Evolutionary conservation across 179 eudicot species (phyloP).

Genomic region (Beta macrorhiza): DNA sequence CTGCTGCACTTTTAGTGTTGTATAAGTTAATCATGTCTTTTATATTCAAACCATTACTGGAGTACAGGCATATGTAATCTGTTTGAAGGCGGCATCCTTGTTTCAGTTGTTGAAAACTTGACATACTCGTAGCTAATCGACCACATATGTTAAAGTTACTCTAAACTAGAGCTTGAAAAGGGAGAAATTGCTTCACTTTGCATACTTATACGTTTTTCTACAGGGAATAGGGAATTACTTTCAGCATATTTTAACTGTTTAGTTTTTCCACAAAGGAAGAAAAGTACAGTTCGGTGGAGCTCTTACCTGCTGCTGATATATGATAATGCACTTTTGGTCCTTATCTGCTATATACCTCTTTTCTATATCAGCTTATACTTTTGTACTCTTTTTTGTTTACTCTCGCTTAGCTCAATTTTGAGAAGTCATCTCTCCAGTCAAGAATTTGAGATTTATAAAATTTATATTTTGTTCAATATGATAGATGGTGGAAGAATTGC

Average conservation of each 20-base stretch:
- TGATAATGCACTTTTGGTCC: not conserved
- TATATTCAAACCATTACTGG: not conserved
- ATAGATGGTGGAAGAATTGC: not conserved
- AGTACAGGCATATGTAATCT: not conserved
- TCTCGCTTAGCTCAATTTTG: not conserved
- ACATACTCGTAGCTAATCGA: not conserved
- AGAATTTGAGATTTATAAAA: not conserved
- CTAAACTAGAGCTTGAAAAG: not conserved
- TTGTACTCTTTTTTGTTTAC: not conserved
- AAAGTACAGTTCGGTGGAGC: not conserved
- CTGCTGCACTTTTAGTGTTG: not conserved
- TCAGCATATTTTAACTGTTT: not conserved
- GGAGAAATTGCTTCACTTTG: slow-evolving; percentile 1
- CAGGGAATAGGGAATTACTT: not conserved
- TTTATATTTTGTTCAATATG: not conserved
- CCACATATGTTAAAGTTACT: not conserved
- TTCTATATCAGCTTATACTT: not conserved
- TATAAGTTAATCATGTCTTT: not conserved
- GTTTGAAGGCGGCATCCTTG: not conserved
- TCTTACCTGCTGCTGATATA: not conserved
- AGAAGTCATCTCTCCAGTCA: slow-evolving; percentile 1
- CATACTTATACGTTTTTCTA: not conserved
- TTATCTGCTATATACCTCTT: slow-evolving; percentile 1
- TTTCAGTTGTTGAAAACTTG: not conserved
- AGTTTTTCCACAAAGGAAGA: not conserved